phyloP scores from a whole-genome alignment of 192 early-diverging fungal species.

The Coemansia guatemalensis region DNA sequence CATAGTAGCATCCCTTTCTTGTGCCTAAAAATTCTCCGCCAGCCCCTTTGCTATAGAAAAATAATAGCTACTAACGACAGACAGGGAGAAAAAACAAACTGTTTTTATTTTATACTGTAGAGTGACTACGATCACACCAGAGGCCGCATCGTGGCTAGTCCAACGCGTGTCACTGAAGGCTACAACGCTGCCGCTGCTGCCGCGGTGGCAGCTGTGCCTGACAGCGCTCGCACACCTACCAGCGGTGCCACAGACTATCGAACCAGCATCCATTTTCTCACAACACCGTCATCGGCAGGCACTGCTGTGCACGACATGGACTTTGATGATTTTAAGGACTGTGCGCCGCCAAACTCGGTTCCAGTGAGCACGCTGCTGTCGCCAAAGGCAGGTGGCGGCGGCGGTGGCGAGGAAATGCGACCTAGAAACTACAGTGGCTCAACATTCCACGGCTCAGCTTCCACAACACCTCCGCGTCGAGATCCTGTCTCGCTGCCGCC shows the following conservation, averaged over 20 bases:
- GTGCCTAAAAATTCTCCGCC: background rate
- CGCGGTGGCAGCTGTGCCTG: slow-evolving; percentile 1
- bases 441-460: slow-evolving; percentile 12
- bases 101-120: slow-evolving; percentile 1
- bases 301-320: slow-evolving; percentile 27
- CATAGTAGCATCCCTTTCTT: background rate
- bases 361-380: slow-evolving; percentile 42
- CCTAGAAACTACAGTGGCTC: slow-evolving; percentile 4
- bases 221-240: slow-evolving; percentile 1
- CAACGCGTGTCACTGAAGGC: background rate
- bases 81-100: too few species aligned
- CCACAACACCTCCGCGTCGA: slow-evolving; percentile 31
- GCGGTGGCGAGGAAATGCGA: slow-evolving; percentile 1
- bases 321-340: slow-evolving; percentile 10
- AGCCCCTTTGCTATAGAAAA: background rate
- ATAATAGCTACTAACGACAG: background rate
- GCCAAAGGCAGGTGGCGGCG: slow-evolving; percentile 7
- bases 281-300: slow-evolving; percentile 35
- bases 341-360: slow-evolving; percentile 22
- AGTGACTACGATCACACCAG: slow-evolving; percentile 18
- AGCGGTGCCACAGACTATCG: slow-evolving; percentile 35
- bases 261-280: slow-evolving; percentile 50
- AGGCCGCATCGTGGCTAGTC: slow-evolving; percentile 10
- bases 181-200: background rate
- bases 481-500: slow-evolving; percentile 29